A percentile compares a stretch with the other conserved stretches of the same genome.
Conservation (phyloP, 345 rosid genomes). For the Arabidopsis suecica region DNA sequence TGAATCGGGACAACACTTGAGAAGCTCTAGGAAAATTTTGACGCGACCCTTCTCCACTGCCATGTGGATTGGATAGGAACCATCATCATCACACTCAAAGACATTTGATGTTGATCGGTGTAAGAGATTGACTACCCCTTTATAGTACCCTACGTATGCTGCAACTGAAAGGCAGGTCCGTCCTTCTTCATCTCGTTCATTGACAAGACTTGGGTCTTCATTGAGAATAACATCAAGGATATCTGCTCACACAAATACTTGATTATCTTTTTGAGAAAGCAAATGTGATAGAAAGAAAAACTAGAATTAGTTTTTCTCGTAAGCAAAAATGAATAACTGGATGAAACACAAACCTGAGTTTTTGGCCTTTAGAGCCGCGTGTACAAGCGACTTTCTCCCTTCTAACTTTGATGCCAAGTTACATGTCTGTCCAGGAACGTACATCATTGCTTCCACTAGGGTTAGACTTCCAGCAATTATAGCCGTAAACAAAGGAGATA, state of each 20-base stretch:
- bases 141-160: slow-evolving; percentile 9
- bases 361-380: neutral
- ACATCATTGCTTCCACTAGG: too few relatives aligned
- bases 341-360: neutral
- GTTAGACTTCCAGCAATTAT: too few relatives aligned
- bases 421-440: too few relatives aligned
- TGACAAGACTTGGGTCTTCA: neutral
- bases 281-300: too few relatives aligned
- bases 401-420: too few relatives aligned
- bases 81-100: neutral
- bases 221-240: slow-evolving; percentile 6
- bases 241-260: neutral
- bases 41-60: neutral
- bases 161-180: slow-evolving; percentile 26
- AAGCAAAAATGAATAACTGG: too few relatives aligned
- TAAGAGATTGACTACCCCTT: slow-evolving; percentile 5
- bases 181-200: slow-evolving; percentile 34
- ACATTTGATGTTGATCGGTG: neutral
- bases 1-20: neutral
- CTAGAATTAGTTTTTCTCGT: too few relatives aligned
- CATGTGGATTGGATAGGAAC: neutral
- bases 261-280: too few relatives aligned
- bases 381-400: neutral
- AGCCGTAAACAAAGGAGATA: too few relatives aligned
- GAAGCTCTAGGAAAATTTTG: fast-evolving